Conservation (phyloP, 306 rosid genomes). For the Lagenaria siceraria region DNA sequence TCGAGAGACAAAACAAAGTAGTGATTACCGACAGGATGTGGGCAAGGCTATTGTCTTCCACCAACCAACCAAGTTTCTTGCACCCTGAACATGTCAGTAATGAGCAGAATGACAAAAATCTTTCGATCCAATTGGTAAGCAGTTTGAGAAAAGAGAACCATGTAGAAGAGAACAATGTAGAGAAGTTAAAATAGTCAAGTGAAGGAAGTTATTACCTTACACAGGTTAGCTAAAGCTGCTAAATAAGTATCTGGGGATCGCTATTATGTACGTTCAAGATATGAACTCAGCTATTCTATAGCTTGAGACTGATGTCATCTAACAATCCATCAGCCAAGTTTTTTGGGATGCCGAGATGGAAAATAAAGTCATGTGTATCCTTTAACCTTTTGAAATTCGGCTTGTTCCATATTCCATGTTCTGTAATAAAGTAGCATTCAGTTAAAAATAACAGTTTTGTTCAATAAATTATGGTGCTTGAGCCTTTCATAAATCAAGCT, state of each 20-base stretch:
- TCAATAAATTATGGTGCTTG: background rate
- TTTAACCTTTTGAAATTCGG: background rate
- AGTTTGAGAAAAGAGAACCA: constrained; percentile 5
- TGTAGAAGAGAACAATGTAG: constrained; percentile 5
- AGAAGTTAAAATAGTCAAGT: background rate
- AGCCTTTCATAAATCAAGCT: background rate
- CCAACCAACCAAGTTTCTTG: constrained; percentile 60
- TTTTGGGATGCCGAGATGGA: background rate
- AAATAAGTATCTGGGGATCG: background rate
- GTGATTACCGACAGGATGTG: constrained; percentile 68
- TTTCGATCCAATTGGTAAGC: background rate
- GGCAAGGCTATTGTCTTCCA: constrained; percentile 57
- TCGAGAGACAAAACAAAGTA: constrained; percentile 35
- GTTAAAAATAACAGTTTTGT: no score
- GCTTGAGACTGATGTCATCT: background rate
- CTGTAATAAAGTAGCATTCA: background rate
- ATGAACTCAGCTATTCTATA: background rate
- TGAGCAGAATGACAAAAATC: constrained; percentile 7
- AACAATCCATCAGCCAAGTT: background rate
- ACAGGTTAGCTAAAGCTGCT: background rate
- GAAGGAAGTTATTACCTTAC: background rate
- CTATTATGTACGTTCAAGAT: background rate
- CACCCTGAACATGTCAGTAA: constrained; percentile 12
- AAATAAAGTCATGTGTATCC: background rate
- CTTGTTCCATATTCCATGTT: background rate